phyloP scores from a whole-genome alignment of 768 basidiomycete genomes.

The Phaffia tasmanica region DNA sequence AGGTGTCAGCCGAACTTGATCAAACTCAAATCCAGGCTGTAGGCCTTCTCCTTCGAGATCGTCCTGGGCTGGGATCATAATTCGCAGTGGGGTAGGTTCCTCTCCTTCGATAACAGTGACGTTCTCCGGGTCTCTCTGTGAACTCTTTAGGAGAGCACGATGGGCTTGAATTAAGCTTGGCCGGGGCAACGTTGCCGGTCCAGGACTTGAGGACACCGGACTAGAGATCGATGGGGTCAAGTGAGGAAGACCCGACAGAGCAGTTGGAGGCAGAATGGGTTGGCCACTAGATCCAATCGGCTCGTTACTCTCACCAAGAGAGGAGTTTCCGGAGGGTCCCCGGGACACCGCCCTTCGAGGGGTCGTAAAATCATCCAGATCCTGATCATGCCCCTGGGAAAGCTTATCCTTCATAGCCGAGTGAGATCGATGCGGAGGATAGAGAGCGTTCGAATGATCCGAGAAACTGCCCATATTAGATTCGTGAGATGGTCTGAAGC shows the following conservation, averaged over 20 bases:
- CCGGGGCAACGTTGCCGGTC: slow-evolving; percentile 17
- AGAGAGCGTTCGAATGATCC: no score
- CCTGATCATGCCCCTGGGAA: not conserved
- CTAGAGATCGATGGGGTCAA: slow-evolving; percentile 25
- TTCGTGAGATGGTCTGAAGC: no score
- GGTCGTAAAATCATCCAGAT: slow-evolving; percentile 21
- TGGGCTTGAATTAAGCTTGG: slow-evolving; percentile 13
- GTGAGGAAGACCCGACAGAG: slow-evolving; percentile 14
- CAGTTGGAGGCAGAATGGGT: not conserved
- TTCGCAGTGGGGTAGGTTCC: slow-evolving; percentile 5
- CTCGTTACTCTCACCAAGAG: not conserved
- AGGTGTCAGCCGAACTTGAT: slow-evolving; percentile 5
- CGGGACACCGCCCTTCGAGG: slow-evolving; percentile 24
- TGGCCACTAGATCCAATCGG: not conserved
- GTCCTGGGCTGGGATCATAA: not conserved
- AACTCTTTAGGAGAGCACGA: slow-evolving; percentile 11
- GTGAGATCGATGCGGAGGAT: not conserved
- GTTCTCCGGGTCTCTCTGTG: slow-evolving; percentile 14
- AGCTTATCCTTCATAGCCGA: not conserved
- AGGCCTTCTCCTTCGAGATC: not conserved
- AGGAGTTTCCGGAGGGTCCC: slow-evolving; percentile 12
- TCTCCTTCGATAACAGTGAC: slow-evolving; percentile 12
- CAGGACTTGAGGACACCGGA: slow-evolving; percentile 23
- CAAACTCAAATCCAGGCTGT: slow-evolving; percentile 20
- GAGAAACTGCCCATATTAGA: no score